phyloP scores from a whole-genome alignment of 139 green algal species.

The Deuterostichococcus epilithicus region DNA sequence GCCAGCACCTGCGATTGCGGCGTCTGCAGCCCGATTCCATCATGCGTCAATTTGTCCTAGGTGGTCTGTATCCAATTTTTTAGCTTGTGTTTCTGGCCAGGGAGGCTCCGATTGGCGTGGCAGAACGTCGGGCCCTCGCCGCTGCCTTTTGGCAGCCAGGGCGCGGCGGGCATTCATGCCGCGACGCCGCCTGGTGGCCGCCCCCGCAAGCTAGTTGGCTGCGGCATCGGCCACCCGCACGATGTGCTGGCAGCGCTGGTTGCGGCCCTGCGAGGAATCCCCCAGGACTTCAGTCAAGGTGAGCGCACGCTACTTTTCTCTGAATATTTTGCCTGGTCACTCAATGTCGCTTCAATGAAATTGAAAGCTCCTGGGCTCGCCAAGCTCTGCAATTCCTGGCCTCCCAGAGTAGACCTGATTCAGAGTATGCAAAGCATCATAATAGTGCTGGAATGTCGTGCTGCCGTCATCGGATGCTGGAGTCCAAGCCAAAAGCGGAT shows the following conservation, averaged over 20 bases:
- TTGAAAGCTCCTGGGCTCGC: background rate
- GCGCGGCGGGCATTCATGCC: background rate
- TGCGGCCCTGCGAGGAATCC: constrained; percentile 9
- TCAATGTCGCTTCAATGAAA: background rate
- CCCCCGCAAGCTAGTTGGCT: constrained; percentile 1
- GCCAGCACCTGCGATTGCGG: background rate
- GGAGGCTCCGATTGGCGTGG: too few species aligned
- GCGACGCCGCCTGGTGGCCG: background rate
- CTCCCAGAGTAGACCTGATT: background rate
- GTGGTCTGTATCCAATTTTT: too few species aligned
- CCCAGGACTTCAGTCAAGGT: background rate
- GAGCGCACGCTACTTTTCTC: background rate
- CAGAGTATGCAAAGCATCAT: background rate
- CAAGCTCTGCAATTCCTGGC: too few species aligned
- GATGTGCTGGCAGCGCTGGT: constrained; percentile 15
- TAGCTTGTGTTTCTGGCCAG: too few species aligned
- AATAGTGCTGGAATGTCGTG: background rate
- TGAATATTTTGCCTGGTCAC: background rate
- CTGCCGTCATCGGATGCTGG: background rate
- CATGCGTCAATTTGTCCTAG: too few species aligned
- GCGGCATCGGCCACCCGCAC: constrained; percentile 20
- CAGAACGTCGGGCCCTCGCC: too few species aligned
- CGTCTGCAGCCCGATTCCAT: too few species aligned
- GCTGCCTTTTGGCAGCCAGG: constrained; percentile 17
- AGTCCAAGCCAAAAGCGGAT: too few species aligned